phyloP scores from a whole-genome alignment of 2,329 filamentous ascomycete species.

The Diaporthe batatas region DNA sequence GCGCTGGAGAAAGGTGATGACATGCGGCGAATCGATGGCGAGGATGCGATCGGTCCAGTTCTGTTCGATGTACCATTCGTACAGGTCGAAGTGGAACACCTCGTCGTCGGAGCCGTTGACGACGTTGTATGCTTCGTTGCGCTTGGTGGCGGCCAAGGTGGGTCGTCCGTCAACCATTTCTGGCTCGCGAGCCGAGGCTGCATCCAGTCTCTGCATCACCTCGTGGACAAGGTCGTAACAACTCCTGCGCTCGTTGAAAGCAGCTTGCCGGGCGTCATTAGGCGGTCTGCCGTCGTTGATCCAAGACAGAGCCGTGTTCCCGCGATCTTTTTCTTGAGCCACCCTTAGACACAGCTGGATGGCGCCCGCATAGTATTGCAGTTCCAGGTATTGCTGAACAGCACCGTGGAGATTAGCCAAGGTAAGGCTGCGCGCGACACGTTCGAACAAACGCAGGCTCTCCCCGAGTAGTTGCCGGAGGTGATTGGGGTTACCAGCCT shows the following conservation, averaged over 20 bases:
- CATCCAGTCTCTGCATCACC: constrained; percentile 84
- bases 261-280: constrained; percentile 75
- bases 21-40: constrained; percentile 85
- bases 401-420: constrained; percentile 84
- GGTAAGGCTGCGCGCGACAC: constrained; percentile 86
- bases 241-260: constrained; percentile 78
- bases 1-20: constrained; percentile 86
- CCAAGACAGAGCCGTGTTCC: constrained; percentile 87
- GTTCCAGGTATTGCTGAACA: constrained; percentile 80
- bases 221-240: constrained; percentile 91
- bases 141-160: constrained; percentile 81
- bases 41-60: constrained; percentile 89
- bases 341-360: constrained; percentile 89
- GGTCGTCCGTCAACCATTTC: constrained; percentile 83
- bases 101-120: constrained; percentile 91
- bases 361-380: constrained; percentile 94
- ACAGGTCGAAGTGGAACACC: constrained; percentile 95
- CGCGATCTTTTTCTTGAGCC: constrained; percentile 86
- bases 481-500: constrained; percentile 79
- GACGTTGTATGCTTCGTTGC: constrained; percentile 89
- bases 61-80: constrained; percentile 94
- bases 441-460: constrained; percentile 87
- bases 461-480: constrained; percentile 87
- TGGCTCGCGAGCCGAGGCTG: constrained; percentile 75
- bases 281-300: constrained; percentile 84